phyloP scores from a whole-genome alignment of 371 early-diverging fungal genomes.

The Mucor mucedo region DNA sequence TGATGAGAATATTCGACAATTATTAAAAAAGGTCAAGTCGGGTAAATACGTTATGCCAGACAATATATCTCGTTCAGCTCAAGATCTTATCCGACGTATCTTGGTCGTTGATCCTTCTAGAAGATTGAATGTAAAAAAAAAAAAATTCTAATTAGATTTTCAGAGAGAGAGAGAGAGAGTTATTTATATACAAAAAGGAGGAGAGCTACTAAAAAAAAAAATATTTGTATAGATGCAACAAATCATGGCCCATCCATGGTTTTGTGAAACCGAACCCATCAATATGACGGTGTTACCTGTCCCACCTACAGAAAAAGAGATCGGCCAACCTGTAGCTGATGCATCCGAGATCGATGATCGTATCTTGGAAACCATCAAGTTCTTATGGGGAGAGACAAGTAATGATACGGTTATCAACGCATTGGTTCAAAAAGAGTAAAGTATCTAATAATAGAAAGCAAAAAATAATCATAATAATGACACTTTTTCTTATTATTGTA shows the following conservation, averaged over 20 bases:
- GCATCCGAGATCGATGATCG: constrained; percentile 53
- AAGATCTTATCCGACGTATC: constrained; percentile 63
- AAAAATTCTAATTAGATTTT: not conserved
- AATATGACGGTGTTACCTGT: constrained; percentile 44
- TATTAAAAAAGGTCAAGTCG: constrained; percentile 71
- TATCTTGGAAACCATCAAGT: constrained; percentile 48
- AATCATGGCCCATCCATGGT: constrained; percentile 54
- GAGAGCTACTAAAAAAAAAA: constrained; percentile 8
- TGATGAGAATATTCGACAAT: constrained; percentile 77
- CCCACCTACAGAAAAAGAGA: constrained; percentile 47
- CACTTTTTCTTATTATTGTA: constrained; percentile 10
- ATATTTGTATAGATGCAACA: constrained; percentile 46
- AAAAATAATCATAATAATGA: not conserved
- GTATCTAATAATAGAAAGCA: constrained; percentile 1
- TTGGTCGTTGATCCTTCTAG: constrained; percentile 50
- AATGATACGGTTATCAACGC: constrained; percentile 45
- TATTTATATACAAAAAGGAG: constrained; percentile 12
- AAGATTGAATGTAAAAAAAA: constrained; percentile 48
- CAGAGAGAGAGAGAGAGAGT: no score
- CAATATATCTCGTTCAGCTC: constrained; percentile 64
- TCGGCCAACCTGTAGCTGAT: constrained; percentile 42
- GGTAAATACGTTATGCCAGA: constrained; percentile 69
- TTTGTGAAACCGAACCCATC: constrained; percentile 39
- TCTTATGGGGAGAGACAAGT: constrained; percentile 49
- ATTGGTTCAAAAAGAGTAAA: constrained; percentile 51